Conservation (phyloP, 2,329 filamentous ascomycete genomes). For the Tolypocladium sp. region DNA sequence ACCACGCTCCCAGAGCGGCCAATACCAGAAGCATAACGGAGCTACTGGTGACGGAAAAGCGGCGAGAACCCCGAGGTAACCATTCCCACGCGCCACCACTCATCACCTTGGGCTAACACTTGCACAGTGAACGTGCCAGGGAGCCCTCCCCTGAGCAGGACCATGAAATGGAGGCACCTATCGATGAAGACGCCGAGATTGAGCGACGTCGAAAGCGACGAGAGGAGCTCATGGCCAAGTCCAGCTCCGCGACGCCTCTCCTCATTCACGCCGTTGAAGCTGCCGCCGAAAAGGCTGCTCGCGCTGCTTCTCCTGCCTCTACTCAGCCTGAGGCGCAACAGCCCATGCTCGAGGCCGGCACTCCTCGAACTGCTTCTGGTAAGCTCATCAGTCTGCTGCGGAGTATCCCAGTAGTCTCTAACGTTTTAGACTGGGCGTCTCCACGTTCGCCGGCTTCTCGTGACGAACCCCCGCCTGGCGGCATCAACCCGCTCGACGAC, state of each 20-base stretch:
- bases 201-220: conserved; percentile 77
- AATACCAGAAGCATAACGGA: not conserved
- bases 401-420: conserved; percentile 8
- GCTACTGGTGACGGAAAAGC: not conserved
- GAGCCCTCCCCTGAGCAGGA: conserved; percentile 30
- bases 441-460: conserved; percentile 35
- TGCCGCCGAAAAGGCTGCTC: conserved; percentile 46
- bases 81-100: not conserved
- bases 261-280: conserved; percentile 65
- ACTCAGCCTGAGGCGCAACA: conserved; percentile 33
- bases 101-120: not conserved
- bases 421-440: conserved; percentile 27
- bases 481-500: conserved; percentile 57
- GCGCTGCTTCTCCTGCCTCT: conserved; percentile 43
- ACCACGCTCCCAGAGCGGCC: not conserved
- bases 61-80: not conserved
- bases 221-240: conserved; percentile 78
- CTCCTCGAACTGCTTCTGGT: conserved; percentile 38
- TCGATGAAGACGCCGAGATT: conserved; percentile 76
- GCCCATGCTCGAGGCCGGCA: conserved; percentile 21
- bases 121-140: conserved; percentile 5
- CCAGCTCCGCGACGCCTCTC: conserved; percentile 63
- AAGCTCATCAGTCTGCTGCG: conserved; percentile 13
- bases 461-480: conserved; percentile 46
- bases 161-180: conserved; percentile 45